These are phyloP conservation scores for Gyromitra esculenta DNA, from an alignment of 2,329 filamentous ascomycete species.

Conservation along the genomic window DNA sequence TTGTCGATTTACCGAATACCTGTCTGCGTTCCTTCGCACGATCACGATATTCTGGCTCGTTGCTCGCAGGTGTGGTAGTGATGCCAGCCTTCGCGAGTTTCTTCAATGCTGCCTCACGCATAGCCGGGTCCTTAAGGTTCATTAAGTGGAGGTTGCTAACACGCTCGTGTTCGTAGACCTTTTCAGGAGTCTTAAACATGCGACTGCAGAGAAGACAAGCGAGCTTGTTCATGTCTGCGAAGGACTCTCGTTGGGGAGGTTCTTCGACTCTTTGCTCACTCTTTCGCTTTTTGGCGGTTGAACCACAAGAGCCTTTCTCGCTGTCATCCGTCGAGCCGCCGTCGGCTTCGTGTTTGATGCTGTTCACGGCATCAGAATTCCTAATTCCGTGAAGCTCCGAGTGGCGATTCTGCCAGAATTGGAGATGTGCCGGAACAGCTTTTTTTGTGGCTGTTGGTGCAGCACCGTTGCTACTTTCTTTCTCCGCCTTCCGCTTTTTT, in stretches of 20 bases:
- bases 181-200: slow-evolving; percentile 67
- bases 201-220: slow-evolving; percentile 72
- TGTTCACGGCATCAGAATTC: slow-evolving; percentile 54
- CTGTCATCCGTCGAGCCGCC: slow-evolving; percentile 59
- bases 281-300: slow-evolving; percentile 58
- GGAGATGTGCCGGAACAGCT: slow-evolving; percentile 71
- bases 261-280: slow-evolving; percentile 49
- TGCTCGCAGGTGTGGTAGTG: slow-evolving; percentile 55
- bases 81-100: slow-evolving; percentile 60
- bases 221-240: slow-evolving; percentile 68
- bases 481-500: slow-evolving; percentile 58
- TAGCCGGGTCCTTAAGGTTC: slow-evolving; percentile 66
- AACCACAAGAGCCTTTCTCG: slow-evolving; percentile 57
- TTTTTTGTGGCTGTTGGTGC: slow-evolving; percentile 58
- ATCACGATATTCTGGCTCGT: slow-evolving; percentile 67
- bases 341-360: slow-evolving; percentile 56
- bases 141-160: slow-evolving; percentile 68
- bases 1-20: slow-evolving; percentile 70
- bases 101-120: slow-evolving; percentile 61
- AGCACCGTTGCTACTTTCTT: slow-evolving; percentile 54
- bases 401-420: slow-evolving; percentile 77
- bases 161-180: slow-evolving; percentile 70
- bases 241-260: slow-evolving; percentile 66
- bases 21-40: slow-evolving; percentile 73
- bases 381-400: slow-evolving; percentile 71